Evolutionary conservation across 768 basidiomycete species (phyloP), one percentile per base, ranked within the genome.

Genomic region (Termitomyces sp.): DNA sequence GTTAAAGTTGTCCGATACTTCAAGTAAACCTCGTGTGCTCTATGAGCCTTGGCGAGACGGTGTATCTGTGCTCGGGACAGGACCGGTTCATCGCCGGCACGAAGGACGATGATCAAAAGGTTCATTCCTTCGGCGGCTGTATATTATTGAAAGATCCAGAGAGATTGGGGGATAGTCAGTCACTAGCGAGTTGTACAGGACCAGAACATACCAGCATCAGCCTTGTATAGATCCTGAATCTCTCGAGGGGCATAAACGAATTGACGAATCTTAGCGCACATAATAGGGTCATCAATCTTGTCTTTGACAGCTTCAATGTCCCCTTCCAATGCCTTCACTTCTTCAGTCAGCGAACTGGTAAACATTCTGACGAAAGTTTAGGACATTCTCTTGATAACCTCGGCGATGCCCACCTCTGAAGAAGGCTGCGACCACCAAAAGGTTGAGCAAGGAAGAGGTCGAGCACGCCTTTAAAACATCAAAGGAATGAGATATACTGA

Each of bases 371-470:
- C 29, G 7, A n/a, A n/a, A 34, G 2, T 5, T 38, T 2, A 21
- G 25, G 46, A 14, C 14, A n/a, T 11, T 19, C 21, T 38, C 19
- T 25, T 11, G 42, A 8, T 11, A 34, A n/a, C n/a, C n/a, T n/a
- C 19, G 2, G 27, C 7, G 0, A 32, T 16, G 27, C 74, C 47
- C 59, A 90, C 93, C 92, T 80, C 71, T 99, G 97, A 17, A 98
- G 77, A 25, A 99, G 77, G 69, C 92, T 94, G 59, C 85, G 85
- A 6, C 94, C 92, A 3, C 97, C 97, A 69, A 99, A 99, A 2
- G 97, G 97, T 67, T 95, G 88, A 0, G 97, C 97, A 17, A 98
- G 82, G 78, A 99, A 98, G 41, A 99, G 81, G 66, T 98, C 96
- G 58, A 99, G 79, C 4, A 97, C 80, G 53, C 77, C 88, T 82